These are phyloP conservation scores for Mycena floridula DNA, from an alignment of 768 basidiomycete genomes.

Conservation along the genomic window DNA sequence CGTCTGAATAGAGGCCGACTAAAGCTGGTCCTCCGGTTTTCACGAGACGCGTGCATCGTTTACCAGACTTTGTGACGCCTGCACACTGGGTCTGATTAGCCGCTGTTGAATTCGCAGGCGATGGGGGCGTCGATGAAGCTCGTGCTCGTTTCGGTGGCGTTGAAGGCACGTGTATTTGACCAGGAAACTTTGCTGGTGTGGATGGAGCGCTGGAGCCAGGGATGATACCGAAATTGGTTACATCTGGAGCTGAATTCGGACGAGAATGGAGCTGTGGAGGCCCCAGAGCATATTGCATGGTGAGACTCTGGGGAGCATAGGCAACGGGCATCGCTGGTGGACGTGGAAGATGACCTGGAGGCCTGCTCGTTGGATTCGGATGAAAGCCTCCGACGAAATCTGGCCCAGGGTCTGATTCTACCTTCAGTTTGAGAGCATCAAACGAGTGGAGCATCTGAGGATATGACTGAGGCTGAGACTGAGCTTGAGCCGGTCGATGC, in stretches of 20 bases:
- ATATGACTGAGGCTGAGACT: slow-evolving; percentile 8
- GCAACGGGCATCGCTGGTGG: slow-evolving; percentile 28
- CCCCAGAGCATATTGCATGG: slow-evolving; percentile 28
- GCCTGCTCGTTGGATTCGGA: slow-evolving; percentile 11
- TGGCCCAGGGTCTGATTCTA: slow-evolving; percentile 6
- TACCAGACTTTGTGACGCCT: slow-evolving; percentile 59
- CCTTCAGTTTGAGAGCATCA: slow-evolving; percentile 24
- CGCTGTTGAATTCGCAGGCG: slow-evolving; percentile 9
- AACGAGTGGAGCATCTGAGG: slow-evolving; percentile 24
- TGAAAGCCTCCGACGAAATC: slow-evolving; percentile 49
- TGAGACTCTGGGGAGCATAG: slow-evolving; percentile 22
- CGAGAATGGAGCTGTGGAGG: slow-evolving; percentile 12
- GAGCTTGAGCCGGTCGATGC: background rate
- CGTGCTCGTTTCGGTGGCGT: slow-evolving; percentile 4
- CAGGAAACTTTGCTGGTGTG: background rate
- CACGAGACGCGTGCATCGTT: slow-evolving; percentile 54
- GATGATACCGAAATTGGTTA: slow-evolving; percentile 1
- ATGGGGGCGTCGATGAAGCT: slow-evolving; percentile 16
- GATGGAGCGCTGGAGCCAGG: background rate
- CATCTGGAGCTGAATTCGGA: slow-evolving; percentile 25
- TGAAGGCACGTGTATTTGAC: background rate
- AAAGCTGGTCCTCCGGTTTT: slow-evolving; percentile 31
- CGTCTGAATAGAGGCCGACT: slow-evolving; percentile 16
- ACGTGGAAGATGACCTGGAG: slow-evolving; percentile 15
- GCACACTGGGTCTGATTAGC: slow-evolving; percentile 42